These are phyloP conservation scores for Solanum chacoense DNA, from an alignment of 305 asterid species.

Conservation along the genomic window DNA sequence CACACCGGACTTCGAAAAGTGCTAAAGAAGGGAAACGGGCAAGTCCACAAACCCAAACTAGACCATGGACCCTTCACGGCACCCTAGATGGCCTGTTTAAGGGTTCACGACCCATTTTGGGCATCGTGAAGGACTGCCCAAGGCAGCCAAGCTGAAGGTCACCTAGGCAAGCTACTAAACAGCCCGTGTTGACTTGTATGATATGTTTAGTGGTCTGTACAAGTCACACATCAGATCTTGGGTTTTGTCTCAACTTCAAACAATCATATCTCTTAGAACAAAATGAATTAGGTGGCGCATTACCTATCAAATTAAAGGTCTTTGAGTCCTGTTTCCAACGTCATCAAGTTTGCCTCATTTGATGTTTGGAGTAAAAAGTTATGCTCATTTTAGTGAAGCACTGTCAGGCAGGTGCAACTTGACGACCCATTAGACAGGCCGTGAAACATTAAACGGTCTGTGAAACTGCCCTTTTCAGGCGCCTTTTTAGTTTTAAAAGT, in stretches of 20 bases:
- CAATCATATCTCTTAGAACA: neutral
- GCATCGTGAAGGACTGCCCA: neutral
- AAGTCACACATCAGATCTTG: neutral
- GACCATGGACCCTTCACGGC: neutral
- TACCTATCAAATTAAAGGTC: neutral
- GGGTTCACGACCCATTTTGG: neutral
- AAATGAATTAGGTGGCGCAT: neutral
- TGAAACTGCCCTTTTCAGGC: too few relatives aligned
- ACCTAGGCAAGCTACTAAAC: neutral
- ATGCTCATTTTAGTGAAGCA: too few relatives aligned
- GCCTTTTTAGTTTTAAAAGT: too few relatives aligned
- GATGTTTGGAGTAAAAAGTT: too few relatives aligned
- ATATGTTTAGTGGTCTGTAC: neutral
- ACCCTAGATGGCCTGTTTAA: neutral
- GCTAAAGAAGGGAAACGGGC: neutral
- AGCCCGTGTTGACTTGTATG: neutral
- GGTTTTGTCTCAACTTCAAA: neutral
- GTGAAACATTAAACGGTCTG: too few relatives aligned
- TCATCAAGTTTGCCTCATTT: neutral
- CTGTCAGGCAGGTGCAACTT: too few relatives aligned
- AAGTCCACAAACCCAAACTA: neutral
- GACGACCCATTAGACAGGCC: too few relatives aligned
- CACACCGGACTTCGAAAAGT: neutral
- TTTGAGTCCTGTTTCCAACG: neutral
- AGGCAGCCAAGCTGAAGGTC: neutral